A percentile compares a stretch with the other conserved stretches of the same genome.
Conservation (phyloP, 2,329 filamentous ascomycete species). For the Botryotinia globosa region DNA sequence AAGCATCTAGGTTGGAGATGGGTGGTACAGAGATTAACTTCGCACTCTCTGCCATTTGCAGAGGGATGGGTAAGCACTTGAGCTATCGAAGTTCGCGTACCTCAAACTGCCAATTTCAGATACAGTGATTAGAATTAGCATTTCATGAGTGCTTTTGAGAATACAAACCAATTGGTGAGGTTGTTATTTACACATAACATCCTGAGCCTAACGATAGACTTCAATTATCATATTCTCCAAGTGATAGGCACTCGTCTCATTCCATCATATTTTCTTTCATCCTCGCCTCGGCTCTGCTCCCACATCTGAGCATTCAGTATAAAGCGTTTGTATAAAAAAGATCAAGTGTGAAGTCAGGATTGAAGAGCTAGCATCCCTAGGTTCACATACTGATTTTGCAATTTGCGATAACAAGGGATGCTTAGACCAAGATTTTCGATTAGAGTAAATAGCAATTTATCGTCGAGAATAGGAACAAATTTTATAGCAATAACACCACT, state of each 20-base stretch:
- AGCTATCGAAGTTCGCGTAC: background rate
- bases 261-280: background rate
- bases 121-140: background rate
- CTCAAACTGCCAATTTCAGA: background rate
- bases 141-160: background rate
- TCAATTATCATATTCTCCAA: background rate
- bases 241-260: background rate
- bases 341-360: background rate
- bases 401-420: background rate
- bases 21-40: background rate
- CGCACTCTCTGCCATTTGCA: background rate
- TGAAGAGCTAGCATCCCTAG: background rate
- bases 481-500: background rate
- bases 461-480: background rate
- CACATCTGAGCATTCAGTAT: fast-evolving
- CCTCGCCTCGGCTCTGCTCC: background rate
- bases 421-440: background rate
- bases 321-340: background rate
- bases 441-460: background rate
- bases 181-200: background rate
- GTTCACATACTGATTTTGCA: background rate
- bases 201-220: background rate
- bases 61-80: background rate
- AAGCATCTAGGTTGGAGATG: background rate
- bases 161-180: background rate